phyloP scores from a whole-genome alignment of 1,139 yeast species.

The Meyerozyma carpophila region DNA sequence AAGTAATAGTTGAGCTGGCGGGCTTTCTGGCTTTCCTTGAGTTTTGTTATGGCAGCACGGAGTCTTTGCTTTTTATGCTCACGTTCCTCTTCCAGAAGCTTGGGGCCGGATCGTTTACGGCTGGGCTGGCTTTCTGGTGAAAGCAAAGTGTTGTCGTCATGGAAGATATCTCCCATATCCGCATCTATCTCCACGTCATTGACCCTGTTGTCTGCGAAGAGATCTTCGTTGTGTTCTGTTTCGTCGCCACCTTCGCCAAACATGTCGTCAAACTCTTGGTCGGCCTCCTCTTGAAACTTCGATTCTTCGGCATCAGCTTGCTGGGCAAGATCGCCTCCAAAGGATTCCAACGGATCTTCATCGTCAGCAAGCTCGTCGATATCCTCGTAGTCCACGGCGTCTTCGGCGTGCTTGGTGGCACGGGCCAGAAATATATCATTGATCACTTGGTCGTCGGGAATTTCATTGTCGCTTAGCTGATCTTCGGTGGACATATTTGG shows the following conservation, averaged over 20 bases:
- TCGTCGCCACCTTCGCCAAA: slow-evolving; percentile 43
- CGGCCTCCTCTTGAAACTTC: slow-evolving; percentile 29
- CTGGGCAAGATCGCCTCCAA: background rate
- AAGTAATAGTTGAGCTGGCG: slow-evolving; percentile 45
- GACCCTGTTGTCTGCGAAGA: slow-evolving; percentile 9
- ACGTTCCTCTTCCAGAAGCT: slow-evolving; percentile 15
- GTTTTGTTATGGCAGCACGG: slow-evolving; percentile 23
- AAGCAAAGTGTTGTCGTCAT: slow-evolving; percentile 17
- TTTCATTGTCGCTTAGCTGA: slow-evolving; percentile 4
- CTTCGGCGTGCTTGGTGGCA: slow-evolving; percentile 68
- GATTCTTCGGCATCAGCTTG: slow-evolving; percentile 28
- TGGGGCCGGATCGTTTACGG: slow-evolving; percentile 18
- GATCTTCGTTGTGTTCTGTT: slow-evolving; percentile 9
- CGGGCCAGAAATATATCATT: slow-evolving; percentile 36
- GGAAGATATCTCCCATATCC: slow-evolving; percentile 33
- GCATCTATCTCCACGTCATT: slow-evolving; percentile 21
- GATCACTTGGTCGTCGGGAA: slow-evolving; percentile 19
- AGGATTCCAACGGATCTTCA: slow-evolving; percentile 38
- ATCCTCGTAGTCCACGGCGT: slow-evolving; percentile 94
- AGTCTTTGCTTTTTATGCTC: slow-evolving; percentile 20
- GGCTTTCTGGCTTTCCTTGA: slow-evolving; percentile 27
- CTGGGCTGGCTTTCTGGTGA: slow-evolving; percentile 6
- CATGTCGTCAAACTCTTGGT: slow-evolving; percentile 45
- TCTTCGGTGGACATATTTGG: background rate
- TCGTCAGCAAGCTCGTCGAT: slow-evolving; percentile 93